Conservation (phyloP, 2,329 filamentous ascomycete species). For the Biscogniauxia marginata region DNA sequence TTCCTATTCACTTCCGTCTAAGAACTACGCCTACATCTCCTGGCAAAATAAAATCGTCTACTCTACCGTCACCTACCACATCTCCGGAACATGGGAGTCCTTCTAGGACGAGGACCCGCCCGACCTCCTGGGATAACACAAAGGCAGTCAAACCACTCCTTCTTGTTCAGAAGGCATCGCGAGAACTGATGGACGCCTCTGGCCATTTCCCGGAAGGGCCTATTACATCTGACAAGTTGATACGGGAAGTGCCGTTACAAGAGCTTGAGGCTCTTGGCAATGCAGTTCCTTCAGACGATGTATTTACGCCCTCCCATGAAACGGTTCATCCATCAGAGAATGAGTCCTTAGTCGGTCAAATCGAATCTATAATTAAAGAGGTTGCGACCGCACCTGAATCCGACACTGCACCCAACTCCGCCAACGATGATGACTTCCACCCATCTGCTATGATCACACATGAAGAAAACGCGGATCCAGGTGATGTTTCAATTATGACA, state of each 20-base stretch:
- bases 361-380: not conserved
- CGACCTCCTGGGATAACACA: constrained; percentile 61
- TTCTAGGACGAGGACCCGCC: constrained; percentile 44
- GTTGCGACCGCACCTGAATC: not conserved
- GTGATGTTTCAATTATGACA: not conserved
- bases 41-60: constrained; percentile 38
- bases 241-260: constrained; percentile 11
- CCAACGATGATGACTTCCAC: not conserved
- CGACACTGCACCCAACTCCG: not conserved
- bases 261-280: constrained; percentile 10
- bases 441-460: not conserved
- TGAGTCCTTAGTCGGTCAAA: not conserved
- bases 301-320: not conserved
- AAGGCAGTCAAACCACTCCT: constrained; percentile 79
- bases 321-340: not conserved
- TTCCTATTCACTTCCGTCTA: constrained; percentile 56
- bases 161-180: constrained; percentile 66
- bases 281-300: constrained; percentile 12
- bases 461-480: not conserved
- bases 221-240: constrained; percentile 40
- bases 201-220: constrained; percentile 37
- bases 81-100: constrained; percentile 35
- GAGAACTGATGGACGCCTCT: constrained; percentile 34
- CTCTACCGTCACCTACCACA: constrained; percentile 32
- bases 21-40: constrained; percentile 38